Conservation (phyloP, 169 alveolate species). For the Plasmodium relictum region DNA sequence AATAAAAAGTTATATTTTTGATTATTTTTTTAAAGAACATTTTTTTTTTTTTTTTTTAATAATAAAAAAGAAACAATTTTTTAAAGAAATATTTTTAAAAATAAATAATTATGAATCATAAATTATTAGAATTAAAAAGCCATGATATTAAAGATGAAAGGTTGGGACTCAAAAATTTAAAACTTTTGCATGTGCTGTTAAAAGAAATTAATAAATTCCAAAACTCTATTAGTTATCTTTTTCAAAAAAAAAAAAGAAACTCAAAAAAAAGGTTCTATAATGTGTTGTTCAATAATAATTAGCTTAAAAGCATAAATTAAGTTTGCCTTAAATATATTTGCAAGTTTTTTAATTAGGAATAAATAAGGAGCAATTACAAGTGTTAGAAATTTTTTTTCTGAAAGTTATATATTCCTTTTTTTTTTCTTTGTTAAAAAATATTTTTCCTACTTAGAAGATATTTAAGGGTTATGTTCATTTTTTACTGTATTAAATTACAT, state of each 20-base stretch:
- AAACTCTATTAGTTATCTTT: not conserved
- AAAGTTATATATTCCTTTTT: too few relatives aligned
- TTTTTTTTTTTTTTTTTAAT: not conserved
- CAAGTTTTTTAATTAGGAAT: not conserved
- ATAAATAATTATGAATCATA: not conserved
- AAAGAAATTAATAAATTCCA: not conserved
- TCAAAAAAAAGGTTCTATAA: slow-evolving; percentile 3
- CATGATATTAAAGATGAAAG: not conserved
- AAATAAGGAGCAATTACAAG: slow-evolving; percentile 4
- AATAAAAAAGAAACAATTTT: not conserved
- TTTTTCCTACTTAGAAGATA: slow-evolving; percentile 3
- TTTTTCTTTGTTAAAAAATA: not conserved
- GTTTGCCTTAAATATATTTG: not conserved
- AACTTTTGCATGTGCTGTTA: slow-evolving; percentile 32
- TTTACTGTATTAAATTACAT: not conserved
- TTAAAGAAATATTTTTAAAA: too few relatives aligned
- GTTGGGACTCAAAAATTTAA: slow-evolving; percentile 16
- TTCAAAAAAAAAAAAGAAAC: slow-evolving; percentile 21
- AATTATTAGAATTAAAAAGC: slow-evolving; percentile 18
- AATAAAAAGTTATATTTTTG: too few relatives aligned
- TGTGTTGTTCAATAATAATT: not conserved
- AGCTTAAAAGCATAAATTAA: slow-evolving; percentile 19
- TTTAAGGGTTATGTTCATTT: not conserved
- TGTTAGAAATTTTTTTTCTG: slow-evolving; percentile 3
- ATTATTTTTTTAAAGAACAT: not conserved